Conservation (phyloP, 805 yeast species). For the Saturnispora silvae region DNA sequence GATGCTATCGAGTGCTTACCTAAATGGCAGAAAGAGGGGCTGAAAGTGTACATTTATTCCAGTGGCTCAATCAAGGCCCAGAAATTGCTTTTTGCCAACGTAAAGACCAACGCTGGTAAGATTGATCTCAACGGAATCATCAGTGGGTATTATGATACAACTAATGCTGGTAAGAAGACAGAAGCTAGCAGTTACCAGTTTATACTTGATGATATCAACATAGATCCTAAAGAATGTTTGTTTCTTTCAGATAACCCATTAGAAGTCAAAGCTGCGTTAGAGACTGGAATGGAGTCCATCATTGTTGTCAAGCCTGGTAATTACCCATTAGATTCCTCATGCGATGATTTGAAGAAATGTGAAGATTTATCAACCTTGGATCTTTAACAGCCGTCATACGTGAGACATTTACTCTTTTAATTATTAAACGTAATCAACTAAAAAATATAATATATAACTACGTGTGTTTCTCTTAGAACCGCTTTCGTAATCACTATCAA, state of each 20-base stretch:
- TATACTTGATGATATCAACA: conserved; percentile 31
- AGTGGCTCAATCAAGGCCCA: conserved; percentile 89
- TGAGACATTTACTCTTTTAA: too few species aligned
- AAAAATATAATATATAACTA: too few species aligned
- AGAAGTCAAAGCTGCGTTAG: conserved; percentile 68
- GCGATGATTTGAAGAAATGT: neutral
- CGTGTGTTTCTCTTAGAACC: too few species aligned
- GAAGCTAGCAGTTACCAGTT: conserved; percentile 45
- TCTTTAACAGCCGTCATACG: too few species aligned
- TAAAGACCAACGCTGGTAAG: conserved; percentile 19
- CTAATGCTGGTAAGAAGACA: conserved; percentile 67
- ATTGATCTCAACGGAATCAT: conserved; percentile 35
- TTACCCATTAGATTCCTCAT: conserved; percentile 33
- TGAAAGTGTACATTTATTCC: conserved; percentile 59
- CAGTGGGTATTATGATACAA: conserved; percentile 73
- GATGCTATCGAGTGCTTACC: conserved; percentile 60
- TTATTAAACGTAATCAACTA: too few species aligned
- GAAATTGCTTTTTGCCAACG: conserved; percentile 61
- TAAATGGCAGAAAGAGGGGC: conserved; percentile 27
- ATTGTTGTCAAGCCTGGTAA: conserved; percentile 74
- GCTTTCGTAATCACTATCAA: neutral
- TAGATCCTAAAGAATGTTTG: conserved; percentile 29
- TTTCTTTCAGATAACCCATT: conserved; percentile 73
- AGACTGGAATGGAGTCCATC: conserved; percentile 47
- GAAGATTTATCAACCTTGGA: too few species aligned